Percentiles rank a stretch among this genome's conserved stretches.
phyloP scores from a whole-genome alignment of 2,329 filamentous ascomycete genomes.

The Aureobasidium zeae region DNA sequence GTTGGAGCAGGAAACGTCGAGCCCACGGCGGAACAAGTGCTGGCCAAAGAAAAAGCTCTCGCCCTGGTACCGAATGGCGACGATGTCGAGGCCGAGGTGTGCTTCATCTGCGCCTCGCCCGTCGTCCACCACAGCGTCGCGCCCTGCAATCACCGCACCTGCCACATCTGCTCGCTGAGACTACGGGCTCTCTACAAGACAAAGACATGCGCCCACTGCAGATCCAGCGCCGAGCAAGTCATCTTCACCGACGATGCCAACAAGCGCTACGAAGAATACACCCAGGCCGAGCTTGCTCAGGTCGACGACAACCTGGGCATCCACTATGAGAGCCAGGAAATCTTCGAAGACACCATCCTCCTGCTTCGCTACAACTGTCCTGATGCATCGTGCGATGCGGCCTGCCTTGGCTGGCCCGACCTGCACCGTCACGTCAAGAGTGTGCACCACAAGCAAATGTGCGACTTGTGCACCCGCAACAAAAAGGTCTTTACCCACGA shows the following conservation, averaged over 20 bases:
- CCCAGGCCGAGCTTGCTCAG: constrained; percentile 60
- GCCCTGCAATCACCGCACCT: constrained; percentile 92
- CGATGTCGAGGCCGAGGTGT: constrained; percentile 57
- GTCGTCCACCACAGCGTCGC: constrained; percentile 81
- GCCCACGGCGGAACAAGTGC: constrained; percentile 19
- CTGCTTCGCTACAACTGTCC: constrained; percentile 93
- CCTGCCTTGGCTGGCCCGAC: constrained; percentile 72
- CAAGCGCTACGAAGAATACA: constrained; percentile 82
- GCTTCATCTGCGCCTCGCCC: constrained; percentile 93
- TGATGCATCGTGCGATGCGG: constrained; percentile 71
- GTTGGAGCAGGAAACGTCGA: constrained; percentile 26
- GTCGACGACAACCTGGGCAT: constrained; percentile 83
- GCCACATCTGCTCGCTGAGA: constrained; percentile 87
- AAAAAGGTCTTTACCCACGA: constrained; percentile 99
- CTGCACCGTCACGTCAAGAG: constrained; percentile 72
- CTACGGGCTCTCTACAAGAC: constrained; percentile 93
- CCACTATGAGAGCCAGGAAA: constrained; percentile 78
- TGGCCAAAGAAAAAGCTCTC: constrained; percentile 6
- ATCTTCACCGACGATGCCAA: constrained; percentile 81
- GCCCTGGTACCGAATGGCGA: constrained; percentile 19
- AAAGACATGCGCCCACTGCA: constrained; percentile 91
- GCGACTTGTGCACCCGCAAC: constrained; percentile 80
- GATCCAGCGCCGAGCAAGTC: constrained; percentile 69
- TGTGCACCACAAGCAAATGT: constrained; percentile 80
- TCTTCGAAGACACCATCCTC: constrained; percentile 81